These are phyloP conservation scores for Aethionema arabicum DNA, from an alignment of 345 rosid genomes.

Conservation along the genomic window DNA sequence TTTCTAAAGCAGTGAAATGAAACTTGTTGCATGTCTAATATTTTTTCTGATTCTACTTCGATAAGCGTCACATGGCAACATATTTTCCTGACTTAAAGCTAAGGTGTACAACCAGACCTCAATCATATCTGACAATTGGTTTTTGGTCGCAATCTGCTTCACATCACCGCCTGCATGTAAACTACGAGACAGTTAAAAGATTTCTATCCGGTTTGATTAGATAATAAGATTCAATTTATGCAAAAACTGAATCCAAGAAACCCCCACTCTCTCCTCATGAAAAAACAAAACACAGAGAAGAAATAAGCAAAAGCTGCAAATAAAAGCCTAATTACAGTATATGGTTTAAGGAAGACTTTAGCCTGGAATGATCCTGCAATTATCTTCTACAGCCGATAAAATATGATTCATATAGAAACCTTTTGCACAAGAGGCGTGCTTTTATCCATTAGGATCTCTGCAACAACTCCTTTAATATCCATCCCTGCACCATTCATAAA, in stretches of 20 bases:
- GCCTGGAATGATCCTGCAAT: conserved; percentile 15
- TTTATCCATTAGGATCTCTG: conserved; percentile 61
- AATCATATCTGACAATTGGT: conserved; percentile 75
- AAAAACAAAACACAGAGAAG: neutral
- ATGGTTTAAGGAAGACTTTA: conserved; percentile 9
- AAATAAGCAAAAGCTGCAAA: neutral
- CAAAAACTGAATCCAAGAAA: neutral
- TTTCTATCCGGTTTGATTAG: conserved; percentile 2
- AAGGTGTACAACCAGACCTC: conserved; percentile 59
- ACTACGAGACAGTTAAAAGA: conserved; percentile 46
- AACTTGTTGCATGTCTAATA: conserved; percentile 9
- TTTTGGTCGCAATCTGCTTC: conserved; percentile 67
- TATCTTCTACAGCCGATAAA: conserved; percentile 21
- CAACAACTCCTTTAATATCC: conserved; percentile 79
- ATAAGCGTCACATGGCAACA: neutral
- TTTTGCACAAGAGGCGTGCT: conserved; percentile 72
- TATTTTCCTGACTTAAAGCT: conserved; percentile 9
- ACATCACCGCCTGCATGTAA: conserved; percentile 93
- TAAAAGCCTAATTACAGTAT: neutral
- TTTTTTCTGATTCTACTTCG: neutral
- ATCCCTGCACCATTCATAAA: conserved; percentile 65
- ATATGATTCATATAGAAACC: conserved; percentile 46
- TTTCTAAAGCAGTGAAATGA: neutral
- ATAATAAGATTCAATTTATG: neutral
- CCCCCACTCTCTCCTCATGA: neutral